These are phyloP conservation scores for Rhizopogon salebrosus DNA, from an alignment of 768 basidiomycete species.

Conservation along the genomic window DNA sequence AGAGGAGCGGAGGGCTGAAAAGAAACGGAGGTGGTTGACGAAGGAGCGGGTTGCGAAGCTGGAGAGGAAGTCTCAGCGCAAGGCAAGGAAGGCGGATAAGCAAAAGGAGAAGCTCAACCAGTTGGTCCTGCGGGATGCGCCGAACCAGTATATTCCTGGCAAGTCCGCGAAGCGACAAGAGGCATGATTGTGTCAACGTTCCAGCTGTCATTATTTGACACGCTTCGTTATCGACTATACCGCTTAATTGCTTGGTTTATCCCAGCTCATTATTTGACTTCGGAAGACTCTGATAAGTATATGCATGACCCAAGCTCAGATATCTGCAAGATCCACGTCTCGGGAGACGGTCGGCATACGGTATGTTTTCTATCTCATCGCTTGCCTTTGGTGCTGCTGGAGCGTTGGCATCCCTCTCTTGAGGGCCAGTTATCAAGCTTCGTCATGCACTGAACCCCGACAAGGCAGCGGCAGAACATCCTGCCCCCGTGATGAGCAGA, in stretches of 20 bases:
- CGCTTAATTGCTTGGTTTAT: background rate
- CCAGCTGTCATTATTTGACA: background rate
- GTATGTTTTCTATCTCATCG: too few species aligned
- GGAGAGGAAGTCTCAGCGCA: slow-evolving; percentile 30
- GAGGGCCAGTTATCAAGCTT: too few species aligned
- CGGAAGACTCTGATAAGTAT: too few species aligned
- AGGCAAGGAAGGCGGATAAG: slow-evolving; percentile 38
- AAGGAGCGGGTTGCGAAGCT: slow-evolving; percentile 32
- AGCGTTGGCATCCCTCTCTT: too few species aligned
- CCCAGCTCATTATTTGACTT: background rate
- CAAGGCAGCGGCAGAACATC: too few species aligned
- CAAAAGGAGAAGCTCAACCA: slow-evolving; percentile 52
- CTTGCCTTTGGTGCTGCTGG: too few species aligned
- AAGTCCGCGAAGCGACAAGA: slow-evolving; percentile 7
- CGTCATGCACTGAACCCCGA: too few species aligned
- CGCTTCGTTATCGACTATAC: background rate
- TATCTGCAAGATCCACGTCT: too few species aligned
- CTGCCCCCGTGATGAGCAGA: too few species aligned
- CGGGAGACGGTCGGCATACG: too few species aligned
- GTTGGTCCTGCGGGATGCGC: slow-evolving; percentile 45
- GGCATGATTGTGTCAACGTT: background rate
- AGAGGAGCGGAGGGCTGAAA: slow-evolving; percentile 52
- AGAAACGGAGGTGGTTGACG: slow-evolving; percentile 50
- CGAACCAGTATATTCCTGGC: slow-evolving; percentile 56
- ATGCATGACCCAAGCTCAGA: too few species aligned